Conservation (phyloP, 345 rosid genomes). For the sweet orange (Citrus sinensis) region DVS_A1.0 CM039162.1:10553501-10554000, state of each 20-base stretch:
- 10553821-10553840: background rate
- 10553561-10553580: slow-evolving; percentile 4
- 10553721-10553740: background rate
- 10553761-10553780: too few species aligned
- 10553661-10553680: background rate
- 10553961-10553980: background rate
- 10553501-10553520: background rate
- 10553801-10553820: background rate
- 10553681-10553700: background rate
- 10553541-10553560: background rate
- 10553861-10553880: background rate
- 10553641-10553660: background rate
- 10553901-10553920: background rate
- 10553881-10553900: background rate
- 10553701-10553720: background rate
- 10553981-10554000: background rate
- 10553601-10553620: slow-evolving; percentile 11
- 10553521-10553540: background rate
- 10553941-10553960: background rate
- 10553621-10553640: slow-evolving; percentile 2
- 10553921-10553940: background rate
- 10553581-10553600: slow-evolving; percentile 7
- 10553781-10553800: background rate
- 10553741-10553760: background rate
- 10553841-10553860: background rate